Evolutionary conservation across 176 grass and related monocot species (phyloP).

Genomic region (bread wheat (Triticum aestivum)): IWGSC_CS_RefSeq_v2.1 NC_057800.1:233130417-233130916

Average conservation of each 20-base stretch:
- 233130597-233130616: slow-evolving; percentile 16
- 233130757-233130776: neutral
- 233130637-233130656: neutral
- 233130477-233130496: neutral
- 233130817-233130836: too few species aligned
- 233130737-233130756: slow-evolving; percentile 42
- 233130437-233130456: slow-evolving; percentile 63
- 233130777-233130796: neutral
- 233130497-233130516: neutral
- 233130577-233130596: slow-evolving; percentile 19
- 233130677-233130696: neutral
- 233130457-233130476: neutral
- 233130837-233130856: too few species aligned
- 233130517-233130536: neutral
- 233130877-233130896: too few species aligned
- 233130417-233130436: slow-evolving; percentile 60
- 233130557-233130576: neutral
- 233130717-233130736: neutral
- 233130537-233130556: neutral
- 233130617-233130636: slow-evolving; percentile 21
- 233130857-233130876: too few species aligned
- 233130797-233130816: too few species aligned
- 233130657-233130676: neutral
- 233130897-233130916: too few species aligned
- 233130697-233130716: neutral